A percentile compares a stretch with the other conserved stretches of the same genome.
Conservation (phyloP, 345 rosid genomes). For the Dipteronia dyeriana region DNA sequence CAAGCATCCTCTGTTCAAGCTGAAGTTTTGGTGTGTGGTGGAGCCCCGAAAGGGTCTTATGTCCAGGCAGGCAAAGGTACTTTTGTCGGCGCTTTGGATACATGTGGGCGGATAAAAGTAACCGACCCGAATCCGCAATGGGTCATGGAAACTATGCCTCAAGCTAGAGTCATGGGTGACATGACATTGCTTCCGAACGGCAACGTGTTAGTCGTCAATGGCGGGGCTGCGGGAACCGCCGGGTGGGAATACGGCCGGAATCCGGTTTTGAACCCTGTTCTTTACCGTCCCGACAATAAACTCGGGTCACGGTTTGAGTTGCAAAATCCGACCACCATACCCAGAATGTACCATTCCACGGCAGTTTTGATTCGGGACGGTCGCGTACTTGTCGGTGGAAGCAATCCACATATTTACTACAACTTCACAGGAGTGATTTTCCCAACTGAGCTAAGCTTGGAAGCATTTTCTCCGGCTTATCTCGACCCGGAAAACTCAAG, state of each 20-base stretch:
- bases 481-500: constrained; percentile 31
- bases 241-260: constrained; percentile 74
- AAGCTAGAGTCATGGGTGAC: constrained; percentile 79
- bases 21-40: constrained; percentile 80
- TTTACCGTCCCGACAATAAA: constrained; percentile 51
- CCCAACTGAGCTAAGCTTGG: constrained; percentile 79
- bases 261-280: constrained; percentile 61
- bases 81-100: constrained; percentile 59
- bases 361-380: constrained; percentile 77
- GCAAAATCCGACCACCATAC: constrained; percentile 50
- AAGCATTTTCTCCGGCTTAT: constrained; percentile 71
- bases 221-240: constrained; percentile 61
- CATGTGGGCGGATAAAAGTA: constrained; percentile 74
- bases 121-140: constrained; percentile 67
- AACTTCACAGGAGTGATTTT: constrained; percentile 57
- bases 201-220: constrained; percentile 71
- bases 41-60: constrained; percentile 72
- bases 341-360: constrained; percentile 89
- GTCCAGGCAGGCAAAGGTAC: constrained; percentile 22
- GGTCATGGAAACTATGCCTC: constrained; percentile 78
- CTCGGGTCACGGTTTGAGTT: constrained; percentile 52
- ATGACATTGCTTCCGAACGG: constrained; percentile 80
- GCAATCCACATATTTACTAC: constrained; percentile 67
- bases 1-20: constrained; percentile 35
- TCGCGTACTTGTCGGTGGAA: constrained; percentile 77